Percentiles rank a stretch among this genome's conserved stretches.
These are phyloP conservation scores for Ochetophila trinervis DNA, from an alignment of 306 rosid species.

Conservation along the genomic window DNA sequence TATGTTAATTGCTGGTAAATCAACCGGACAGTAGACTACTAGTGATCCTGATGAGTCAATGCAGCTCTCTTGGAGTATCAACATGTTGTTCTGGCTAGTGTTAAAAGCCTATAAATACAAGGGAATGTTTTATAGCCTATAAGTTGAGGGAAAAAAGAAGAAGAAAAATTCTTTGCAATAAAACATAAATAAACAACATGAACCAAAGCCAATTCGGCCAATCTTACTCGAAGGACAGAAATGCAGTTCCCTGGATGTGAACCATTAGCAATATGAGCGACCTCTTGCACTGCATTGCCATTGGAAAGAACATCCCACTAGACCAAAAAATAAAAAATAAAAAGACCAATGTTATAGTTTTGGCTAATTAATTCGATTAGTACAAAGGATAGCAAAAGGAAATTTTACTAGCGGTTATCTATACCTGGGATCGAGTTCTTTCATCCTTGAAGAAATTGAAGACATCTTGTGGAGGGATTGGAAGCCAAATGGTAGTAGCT, in stretches of 20 bases:
- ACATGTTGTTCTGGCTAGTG: slow-evolving; percentile 84
- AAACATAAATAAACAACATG: background rate
- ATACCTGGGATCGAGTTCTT: slow-evolving; percentile 83
- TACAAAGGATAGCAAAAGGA: background rate
- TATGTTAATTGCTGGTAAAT: slow-evolving; percentile 69
- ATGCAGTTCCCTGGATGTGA: slow-evolving; percentile 90
- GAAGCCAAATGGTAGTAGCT: slow-evolving; percentile 92
- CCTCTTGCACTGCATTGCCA: slow-evolving; percentile 83
- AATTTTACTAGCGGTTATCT: background rate
- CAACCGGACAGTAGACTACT: slow-evolving; percentile 84
- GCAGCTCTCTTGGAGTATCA: slow-evolving; percentile 96
- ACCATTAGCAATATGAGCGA: slow-evolving; percentile 93
- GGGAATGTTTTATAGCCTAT: background rate
- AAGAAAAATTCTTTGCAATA: background rate
- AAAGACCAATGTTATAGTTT: background rate
- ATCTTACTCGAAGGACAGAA: slow-evolving; percentile 75
- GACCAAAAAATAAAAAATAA: background rate
- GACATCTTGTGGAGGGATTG: slow-evolving; percentile 73
- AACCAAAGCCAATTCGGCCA: background rate
- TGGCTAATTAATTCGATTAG: background rate
- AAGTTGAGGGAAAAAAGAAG: background rate
- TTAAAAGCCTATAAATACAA: slow-evolving; percentile 52
- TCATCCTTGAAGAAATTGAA: slow-evolving; percentile 92
- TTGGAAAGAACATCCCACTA: slow-evolving; percentile 97
- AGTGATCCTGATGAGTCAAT: slow-evolving; percentile 81